Conservation (phyloP, 345 rosid species). For the Dipteronia dyeriana region DNA sequence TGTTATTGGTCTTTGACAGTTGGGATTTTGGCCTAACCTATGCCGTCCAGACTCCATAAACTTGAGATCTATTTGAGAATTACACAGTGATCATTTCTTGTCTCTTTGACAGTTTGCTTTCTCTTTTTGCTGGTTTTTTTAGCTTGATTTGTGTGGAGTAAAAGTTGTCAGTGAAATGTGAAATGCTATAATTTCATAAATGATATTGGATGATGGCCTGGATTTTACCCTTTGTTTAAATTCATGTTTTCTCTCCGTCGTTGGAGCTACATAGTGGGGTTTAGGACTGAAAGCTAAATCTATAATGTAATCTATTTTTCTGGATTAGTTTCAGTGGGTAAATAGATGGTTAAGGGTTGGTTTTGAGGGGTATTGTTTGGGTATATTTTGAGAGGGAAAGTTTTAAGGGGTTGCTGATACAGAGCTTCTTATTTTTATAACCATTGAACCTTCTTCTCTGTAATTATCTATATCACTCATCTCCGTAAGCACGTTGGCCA, state of each 20-base stretch:
- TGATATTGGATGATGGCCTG: slow-evolving; percentile 1
- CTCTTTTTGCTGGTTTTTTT: neutral
- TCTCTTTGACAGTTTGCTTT: neutral
- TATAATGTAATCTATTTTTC: neutral
- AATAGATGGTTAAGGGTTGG: neutral
- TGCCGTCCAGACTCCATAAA: neutral
- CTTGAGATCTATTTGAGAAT: neutral
- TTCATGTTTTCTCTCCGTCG: neutral
- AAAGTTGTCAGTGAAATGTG: neutral
- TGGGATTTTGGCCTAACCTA: neutral
- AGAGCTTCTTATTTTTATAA: neutral
- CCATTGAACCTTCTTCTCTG: neutral
- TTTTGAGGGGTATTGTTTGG: neutral
- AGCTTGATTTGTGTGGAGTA: neutral
- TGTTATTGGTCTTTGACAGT: neutral
- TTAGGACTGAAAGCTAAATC: neutral
- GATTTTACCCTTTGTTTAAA: neutral
- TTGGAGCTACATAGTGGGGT: neutral
- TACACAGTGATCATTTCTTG: neutral
- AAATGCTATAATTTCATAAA: neutral
- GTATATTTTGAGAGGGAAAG: neutral
- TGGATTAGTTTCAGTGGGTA: neutral
- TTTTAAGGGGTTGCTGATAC: neutral
- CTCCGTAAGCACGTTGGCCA: neutral
- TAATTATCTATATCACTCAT: neutral